Base-by-base conservation (phyloP, 2,329 filamentous ascomycete genomes). In the Alternaria ethzedia region DNA sequence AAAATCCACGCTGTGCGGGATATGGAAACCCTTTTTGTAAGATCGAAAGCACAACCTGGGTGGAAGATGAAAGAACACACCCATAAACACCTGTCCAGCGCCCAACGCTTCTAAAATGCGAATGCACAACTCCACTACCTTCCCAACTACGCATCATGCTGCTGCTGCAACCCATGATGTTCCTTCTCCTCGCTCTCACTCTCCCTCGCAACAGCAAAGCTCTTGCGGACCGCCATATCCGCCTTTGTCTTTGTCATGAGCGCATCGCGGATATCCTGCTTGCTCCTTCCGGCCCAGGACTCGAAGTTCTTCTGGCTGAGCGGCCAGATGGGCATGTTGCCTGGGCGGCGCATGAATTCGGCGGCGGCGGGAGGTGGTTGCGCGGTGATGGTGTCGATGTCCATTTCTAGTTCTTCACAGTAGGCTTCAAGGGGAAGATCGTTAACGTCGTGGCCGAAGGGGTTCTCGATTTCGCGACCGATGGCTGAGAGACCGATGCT, bases 371-470 rank as follows among this genome's bases (percentile, higher is more conserved):
- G 87, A 36, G 86, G 80, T 1, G 86, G 85, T 11, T 81, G 83
- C 58, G 88, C 85, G 21, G 90, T 89, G 69, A 95, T 88, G 61
- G 91, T 88, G 74, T 95, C 91, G 70, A 96, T 84, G 71, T 96
- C 93, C 30, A 86, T 79, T 21, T 90, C 87, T 45, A 96, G 85
- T 73, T 94, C 90, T 41, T 89, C 86, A 81, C 92, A 96, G 83
- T 89, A 96, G 13, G 85, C 82, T 75, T 95, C 92, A 6, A 79
- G 76, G 12, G 76, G 76, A 13, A 79, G 82, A 78, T 96, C 92
- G 76, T 96, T 96, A 71, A 94, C 92, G 70, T 96, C 92, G 68
- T 89, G 85, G 62, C 92, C 92, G 78, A 96, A 96, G 15, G 92
- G 92, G 76, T 96, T 93, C 80, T 96, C 92, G 68, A 96, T 91